These are phyloP conservation scores for Epithele typhae DNA, from an alignment of 768 basidiomycete genomes.

Conservation along the genomic window DNA sequence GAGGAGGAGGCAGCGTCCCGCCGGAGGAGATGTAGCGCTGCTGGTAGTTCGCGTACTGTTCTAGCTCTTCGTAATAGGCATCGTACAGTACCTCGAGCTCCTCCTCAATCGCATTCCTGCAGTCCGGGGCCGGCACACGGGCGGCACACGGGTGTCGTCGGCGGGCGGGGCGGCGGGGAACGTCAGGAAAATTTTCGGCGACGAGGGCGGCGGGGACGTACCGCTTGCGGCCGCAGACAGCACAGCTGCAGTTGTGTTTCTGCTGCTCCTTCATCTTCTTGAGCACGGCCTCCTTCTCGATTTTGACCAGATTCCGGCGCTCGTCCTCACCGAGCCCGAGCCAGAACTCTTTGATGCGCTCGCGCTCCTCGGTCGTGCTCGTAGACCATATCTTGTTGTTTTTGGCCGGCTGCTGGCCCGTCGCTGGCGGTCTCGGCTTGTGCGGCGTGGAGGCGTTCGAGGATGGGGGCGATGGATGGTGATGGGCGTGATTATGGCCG, in stretches of 20 bases:
- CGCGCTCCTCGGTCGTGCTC: constrained; percentile 86
- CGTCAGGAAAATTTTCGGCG: constrained; percentile 22
- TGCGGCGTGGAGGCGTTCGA: constrained; percentile 35
- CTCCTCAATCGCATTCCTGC: constrained; percentile 95
- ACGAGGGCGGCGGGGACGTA: constrained; percentile 40
- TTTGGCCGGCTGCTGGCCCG: constrained; percentile 30
- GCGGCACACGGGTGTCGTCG: constrained; percentile 10
- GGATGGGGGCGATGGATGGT: constrained; percentile 49
- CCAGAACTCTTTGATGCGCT: constrained; percentile 99
- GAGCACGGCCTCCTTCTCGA: constrained; percentile 97
- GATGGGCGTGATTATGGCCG: constrained; percentile 46
- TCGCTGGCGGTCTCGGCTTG: constrained; percentile 34
- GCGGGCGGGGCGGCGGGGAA: constrained; percentile 13
- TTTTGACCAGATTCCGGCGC: constrained; percentile 86
- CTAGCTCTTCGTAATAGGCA: constrained; percentile 99
- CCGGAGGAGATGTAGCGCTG: constrained; percentile 92
- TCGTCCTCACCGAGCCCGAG: constrained; percentile 89
- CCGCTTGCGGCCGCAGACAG: constrained; percentile 97
- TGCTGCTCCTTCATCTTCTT: constrained; percentile 99
- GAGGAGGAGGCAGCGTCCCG: constrained; percentile 85
- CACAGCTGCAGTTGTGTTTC: constrained; percentile 92
- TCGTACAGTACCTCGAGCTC: constrained; percentile 99
- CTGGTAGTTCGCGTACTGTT: constrained; percentile 98
- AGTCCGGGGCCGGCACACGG: constrained; percentile 14
- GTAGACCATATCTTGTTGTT: constrained; percentile 94